Base-by-base conservation (phyloP, 495 filamentous ascomycete genomes). In the Penicillium antarcticum region DNA sequence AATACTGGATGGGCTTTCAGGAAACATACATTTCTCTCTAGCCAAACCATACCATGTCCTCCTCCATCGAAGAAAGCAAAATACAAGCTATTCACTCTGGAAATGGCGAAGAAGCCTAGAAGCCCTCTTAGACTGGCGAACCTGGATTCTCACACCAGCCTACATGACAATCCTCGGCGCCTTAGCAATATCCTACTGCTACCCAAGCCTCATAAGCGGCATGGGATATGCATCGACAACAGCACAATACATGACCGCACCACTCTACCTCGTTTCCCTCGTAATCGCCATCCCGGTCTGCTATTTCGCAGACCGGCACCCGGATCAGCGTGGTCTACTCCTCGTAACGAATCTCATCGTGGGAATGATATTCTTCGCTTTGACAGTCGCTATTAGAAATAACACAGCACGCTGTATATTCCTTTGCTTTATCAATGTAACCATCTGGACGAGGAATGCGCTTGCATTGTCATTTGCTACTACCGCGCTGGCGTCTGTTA, bases 121-220 rank as follows among this genome's bases (percentile, higher is more conserved):
- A 16, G 49, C 41, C 1, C 11, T 37, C 5, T 52, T 16, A 5
- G 18, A 45, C 33, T 52, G 49, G 49, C 40, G 42, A 13, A 34
- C 41, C 23, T 52, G 42, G 49, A 14, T 45, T 3, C 23, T 45
- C 9, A 31, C 45, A 3, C 49, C 49, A 12, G 41, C 32, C 1
- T 45, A 45, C 19, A 45, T 52, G 42, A 32, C 33, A 16, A 34
- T 52, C 21, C 34, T 40, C 10, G 49, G 49, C 11, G 16, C 49
- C 0, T 10, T 39, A 12, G 18, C 66, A 21, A 62, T 69, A 2
- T 54, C 55, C 4, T 73, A 72, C 51, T 74, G 73, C 52, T 61
- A 74, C 47, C 73, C 70, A 0, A 75, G 66, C 0, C 69, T 76
- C 32, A 48, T 76, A 10, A 42, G 61, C 14, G 67, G 72, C 37